Percentiles rank a stretch among this genome's conserved stretches.
phyloP scores from a whole-genome alignment of 495 filamentous ascomycete species.

The Xylaria curta region DNA sequence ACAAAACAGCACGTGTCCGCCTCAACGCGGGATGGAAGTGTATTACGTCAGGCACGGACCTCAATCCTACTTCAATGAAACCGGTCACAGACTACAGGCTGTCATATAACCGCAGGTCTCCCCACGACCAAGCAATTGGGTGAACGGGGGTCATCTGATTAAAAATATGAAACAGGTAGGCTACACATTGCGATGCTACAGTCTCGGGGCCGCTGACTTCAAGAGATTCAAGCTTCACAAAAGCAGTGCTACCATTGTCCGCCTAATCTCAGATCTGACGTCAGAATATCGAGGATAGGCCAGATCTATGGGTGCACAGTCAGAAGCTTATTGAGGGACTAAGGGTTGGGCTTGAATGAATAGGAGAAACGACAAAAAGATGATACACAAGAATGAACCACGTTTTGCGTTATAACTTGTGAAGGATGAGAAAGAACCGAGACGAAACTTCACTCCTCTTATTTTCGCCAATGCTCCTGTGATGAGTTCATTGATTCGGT shows the following conservation, averaged over 20 bases:
- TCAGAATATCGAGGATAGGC: neutral
- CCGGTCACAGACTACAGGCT: neutral
- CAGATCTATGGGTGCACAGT: neutral
- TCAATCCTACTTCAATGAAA: neutral
- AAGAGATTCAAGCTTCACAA: neutral
- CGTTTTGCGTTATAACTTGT: no score
- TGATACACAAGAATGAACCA: neutral
- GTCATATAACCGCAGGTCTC: neutral
- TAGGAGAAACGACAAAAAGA: neutral
- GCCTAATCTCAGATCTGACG: neutral
- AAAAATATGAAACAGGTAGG: neutral
- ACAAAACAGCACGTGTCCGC: conserved; percentile 1
- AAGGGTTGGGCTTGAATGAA: neutral
- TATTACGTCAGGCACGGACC: conserved; percentile 5
- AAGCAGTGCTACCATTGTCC: neutral
- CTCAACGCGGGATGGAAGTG: conserved; percentile 6
- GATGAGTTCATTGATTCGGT: neutral
- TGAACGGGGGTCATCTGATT: neutral
- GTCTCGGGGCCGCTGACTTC: neutral
- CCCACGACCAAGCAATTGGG: neutral
- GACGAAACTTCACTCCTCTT: neutral
- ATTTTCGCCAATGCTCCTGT: neutral
- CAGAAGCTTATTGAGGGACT: neutral
- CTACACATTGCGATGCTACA: neutral
- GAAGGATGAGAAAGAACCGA: neutral